These are phyloP conservation scores for Acer yangbiense DNA, from an alignment of 345 rosid species.

Conservation along the genomic window DNA sequence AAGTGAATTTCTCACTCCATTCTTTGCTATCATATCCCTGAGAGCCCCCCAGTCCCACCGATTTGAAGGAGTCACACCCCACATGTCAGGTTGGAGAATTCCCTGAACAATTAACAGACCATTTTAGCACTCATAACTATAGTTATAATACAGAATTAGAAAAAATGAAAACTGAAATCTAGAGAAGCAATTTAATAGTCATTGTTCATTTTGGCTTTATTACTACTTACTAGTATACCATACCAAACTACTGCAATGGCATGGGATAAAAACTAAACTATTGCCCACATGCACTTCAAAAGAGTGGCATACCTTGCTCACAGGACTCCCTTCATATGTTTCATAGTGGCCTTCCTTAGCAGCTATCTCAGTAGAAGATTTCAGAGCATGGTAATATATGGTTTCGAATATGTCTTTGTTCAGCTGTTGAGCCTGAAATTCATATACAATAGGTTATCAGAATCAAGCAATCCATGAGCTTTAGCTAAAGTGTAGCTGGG, in stretches of 20 bases:
- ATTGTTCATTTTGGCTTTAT: background rate
- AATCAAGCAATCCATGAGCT: background rate
- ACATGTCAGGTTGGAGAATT: constrained; percentile 94
- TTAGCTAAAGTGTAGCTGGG: background rate
- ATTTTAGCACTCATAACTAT: constrained; percentile 1
- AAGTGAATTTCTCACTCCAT: constrained; percentile 92
- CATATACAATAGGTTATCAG: constrained; percentile 22
- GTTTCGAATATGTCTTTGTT: constrained; percentile 94
- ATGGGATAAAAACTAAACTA: background rate
- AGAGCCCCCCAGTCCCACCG: constrained; percentile 80
- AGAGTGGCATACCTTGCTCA: constrained; percentile 72
- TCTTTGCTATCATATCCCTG: constrained; percentile 58
- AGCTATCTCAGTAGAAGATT: constrained; percentile 74
- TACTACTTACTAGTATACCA: background rate
- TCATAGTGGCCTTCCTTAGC: constrained; percentile 73
- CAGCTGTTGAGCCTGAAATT: constrained; percentile 75
- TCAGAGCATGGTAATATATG: constrained; percentile 81
- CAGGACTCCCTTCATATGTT: constrained; percentile 82
- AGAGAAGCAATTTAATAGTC: background rate
- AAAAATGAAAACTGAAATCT: background rate
- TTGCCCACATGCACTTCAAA: background rate
- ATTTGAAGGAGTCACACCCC: constrained; percentile 71
- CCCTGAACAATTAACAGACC: constrained; percentile 50
- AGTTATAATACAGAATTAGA: background rate
- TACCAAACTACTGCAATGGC: background rate